Percentiles rank a stretch among this genome's conserved stretches.
These are phyloP conservation scores for Xylariaceae sp. DNA, from an alignment of 2,329 filamentous ascomycete genomes.

Conservation along the genomic window DNA sequence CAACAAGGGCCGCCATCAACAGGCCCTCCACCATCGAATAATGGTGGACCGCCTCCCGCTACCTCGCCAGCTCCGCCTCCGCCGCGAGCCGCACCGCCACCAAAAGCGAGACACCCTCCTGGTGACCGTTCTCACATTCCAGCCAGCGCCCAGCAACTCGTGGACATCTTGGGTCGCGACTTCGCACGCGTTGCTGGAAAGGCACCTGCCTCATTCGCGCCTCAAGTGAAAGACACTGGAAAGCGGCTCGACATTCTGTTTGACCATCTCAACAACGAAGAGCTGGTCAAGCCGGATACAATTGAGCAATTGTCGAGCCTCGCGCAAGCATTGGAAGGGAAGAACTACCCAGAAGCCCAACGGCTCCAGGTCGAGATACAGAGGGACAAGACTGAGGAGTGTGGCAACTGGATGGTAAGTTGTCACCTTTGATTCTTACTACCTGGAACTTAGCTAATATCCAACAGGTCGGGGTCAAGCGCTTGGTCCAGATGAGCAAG, in stretches of 20 bases:
- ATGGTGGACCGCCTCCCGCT: constrained; percentile 27
- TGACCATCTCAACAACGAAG: constrained; percentile 93
- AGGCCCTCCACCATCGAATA: constrained; percentile 31
- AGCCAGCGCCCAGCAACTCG: constrained; percentile 64
- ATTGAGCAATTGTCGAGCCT: constrained; percentile 59
- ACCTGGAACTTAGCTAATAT: constrained; percentile 34
- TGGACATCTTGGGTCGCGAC: constrained; percentile 72
- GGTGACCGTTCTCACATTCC: constrained; percentile 91
- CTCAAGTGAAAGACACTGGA: constrained; percentile 88
- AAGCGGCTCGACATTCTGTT: constrained; percentile 91
- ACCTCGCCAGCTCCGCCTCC: constrained; percentile 37
- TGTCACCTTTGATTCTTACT: no score
- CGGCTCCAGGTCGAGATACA: constrained; percentile 68
- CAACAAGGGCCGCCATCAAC: constrained; percentile 29
- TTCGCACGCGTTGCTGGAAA: constrained; percentile 83
- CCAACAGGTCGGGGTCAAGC: constrained; percentile 63
- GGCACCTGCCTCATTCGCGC: constrained; percentile 77
- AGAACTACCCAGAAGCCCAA: constrained; percentile 61
- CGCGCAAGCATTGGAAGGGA: constrained; percentile 57
- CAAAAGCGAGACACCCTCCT: constrained; percentile 63
- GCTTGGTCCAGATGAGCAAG: constrained; percentile 72
- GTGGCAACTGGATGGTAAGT: constrained; percentile 81
- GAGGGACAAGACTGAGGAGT: constrained; percentile 69
- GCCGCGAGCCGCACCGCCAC: constrained; percentile 40
- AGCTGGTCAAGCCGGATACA: constrained; percentile 75